These are phyloP conservation scores for Carex littledalei DNA, from an alignment of 176 grass and related monocot species.

Conservation along the genomic window DNA sequence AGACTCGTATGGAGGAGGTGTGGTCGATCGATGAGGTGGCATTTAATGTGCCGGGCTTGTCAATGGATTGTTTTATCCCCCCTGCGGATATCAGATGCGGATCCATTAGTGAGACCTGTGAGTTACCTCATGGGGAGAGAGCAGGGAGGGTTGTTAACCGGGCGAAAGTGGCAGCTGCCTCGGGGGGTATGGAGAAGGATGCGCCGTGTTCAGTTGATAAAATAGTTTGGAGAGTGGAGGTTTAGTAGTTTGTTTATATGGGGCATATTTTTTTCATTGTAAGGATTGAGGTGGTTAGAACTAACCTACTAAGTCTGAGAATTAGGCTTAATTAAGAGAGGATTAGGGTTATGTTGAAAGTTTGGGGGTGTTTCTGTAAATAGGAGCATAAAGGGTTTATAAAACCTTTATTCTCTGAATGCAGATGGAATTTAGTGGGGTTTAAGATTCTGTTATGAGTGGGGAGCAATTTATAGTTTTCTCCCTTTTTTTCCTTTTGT, in stretches of 20 bases:
- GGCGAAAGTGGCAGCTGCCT: constrained; percentile 30
- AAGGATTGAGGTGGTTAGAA: not conserved
- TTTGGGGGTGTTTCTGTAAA: constrained; percentile 26
- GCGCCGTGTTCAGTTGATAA: constrained; percentile 16
- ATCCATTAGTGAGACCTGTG: constrained; percentile 31
- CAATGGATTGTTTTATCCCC: constrained; percentile 80
- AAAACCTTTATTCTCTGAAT: constrained; percentile 12
- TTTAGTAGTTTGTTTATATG: constrained; percentile 7
- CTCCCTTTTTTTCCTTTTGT: constrained; percentile 7
- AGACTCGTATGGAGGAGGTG: constrained; percentile 75
- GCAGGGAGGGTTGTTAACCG: constrained; percentile 29
- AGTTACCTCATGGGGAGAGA: constrained; percentile 28
- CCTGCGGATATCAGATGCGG: constrained; percentile 54
- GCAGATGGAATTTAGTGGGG: constrained; percentile 10
- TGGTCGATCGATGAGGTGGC: constrained; percentile 85
- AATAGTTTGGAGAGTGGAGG: constrained; percentile 46
- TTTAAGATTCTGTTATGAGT: constrained; percentile 20
- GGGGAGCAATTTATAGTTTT: constrained; percentile 15
- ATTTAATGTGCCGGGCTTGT: constrained; percentile 66
- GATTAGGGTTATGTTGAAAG: constrained; percentile 21
- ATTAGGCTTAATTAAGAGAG: constrained; percentile 14
- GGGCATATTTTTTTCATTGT: not conserved
- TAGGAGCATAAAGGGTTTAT: constrained; percentile 24
- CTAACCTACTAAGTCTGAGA: constrained; percentile 36
- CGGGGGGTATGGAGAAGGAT: constrained; percentile 31